A percentile compares a stretch with the other conserved stretches of the same genome.
Evolutionary conservation across 805 yeast species (phyloP).

Genomic region (Barnettozyma pratensis): DNA sequence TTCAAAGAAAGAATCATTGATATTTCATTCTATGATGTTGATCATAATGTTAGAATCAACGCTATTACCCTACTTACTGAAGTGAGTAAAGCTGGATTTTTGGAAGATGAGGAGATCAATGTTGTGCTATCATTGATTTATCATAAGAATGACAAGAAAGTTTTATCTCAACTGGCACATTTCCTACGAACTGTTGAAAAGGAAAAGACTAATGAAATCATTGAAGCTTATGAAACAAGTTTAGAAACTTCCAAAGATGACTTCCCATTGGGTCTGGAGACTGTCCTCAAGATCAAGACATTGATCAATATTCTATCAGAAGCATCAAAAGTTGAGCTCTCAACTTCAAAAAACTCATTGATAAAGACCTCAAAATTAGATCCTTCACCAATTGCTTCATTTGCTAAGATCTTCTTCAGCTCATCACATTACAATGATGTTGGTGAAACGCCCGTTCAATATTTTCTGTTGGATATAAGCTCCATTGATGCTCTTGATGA

Average conservation of each 20-base stretch:
- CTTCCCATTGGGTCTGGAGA: conserved; percentile 25
- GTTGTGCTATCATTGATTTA: conserved; percentile 40
- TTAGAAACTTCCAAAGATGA: conserved; percentile 24
- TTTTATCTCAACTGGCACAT: conserved; percentile 44
- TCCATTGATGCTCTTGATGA: conserved; percentile 27
- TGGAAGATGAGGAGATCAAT: conserved; percentile 55
- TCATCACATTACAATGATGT: conserved; percentile 7
- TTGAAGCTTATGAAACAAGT: conserved; percentile 31
- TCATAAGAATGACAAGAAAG: conserved; percentile 24
- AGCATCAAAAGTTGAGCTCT: conserved; percentile 17
- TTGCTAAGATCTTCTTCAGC: conserved; percentile 30
- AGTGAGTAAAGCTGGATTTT: conserved; percentile 53
- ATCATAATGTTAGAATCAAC: conserved; percentile 45
- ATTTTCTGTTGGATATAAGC: conserved; percentile 40
- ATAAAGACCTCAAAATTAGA: conserved; percentile 8
- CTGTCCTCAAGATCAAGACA: conserved; percentile 25
- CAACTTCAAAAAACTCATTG: conserved; percentile 7
- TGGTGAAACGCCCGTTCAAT: conserved; percentile 39
- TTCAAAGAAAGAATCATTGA: conserved; percentile 62
- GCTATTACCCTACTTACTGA: conserved; percentile 51
- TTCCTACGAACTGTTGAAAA: conserved; percentile 43
- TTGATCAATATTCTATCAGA: conserved; percentile 27
- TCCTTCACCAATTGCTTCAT: conserved; percentile 14
- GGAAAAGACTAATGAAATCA: conserved; percentile 32
- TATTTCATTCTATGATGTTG: conserved; percentile 54